Base-by-base conservation (phyloP, 1,284 basidiomycete species). In the Cryptococcus sp. region DNA sequence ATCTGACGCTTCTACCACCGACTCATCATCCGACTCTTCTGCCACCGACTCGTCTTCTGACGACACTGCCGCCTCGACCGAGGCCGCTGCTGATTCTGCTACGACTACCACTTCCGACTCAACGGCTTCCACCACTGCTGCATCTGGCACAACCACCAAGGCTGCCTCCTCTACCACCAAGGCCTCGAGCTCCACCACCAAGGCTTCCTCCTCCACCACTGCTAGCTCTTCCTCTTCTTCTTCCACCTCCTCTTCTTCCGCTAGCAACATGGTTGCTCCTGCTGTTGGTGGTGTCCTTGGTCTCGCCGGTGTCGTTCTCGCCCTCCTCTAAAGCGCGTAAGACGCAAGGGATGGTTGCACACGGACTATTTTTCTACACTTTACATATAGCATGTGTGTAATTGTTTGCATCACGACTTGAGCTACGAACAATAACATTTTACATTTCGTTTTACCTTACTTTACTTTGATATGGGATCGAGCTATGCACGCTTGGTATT, bases 271-370 rank as follows among this genome's bases (percentile, higher is more conserved):
- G 38, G 51, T 49, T 17, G 56, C 50, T 23, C 62, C 64, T 39
- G 64, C 54, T 55, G 34, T 58, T 61, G 40, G 57, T 37, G 69
- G 64, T 50, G 49, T 73, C 22, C 56, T 70, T 44, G 73, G 57
- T 45, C 34, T 70, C 38, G 68, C 62, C 49, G 72, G 69, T 58
- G 70, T 61, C 54, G 60, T 67, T 45, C 66, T 68, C 37, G 69
- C 69, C 46, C 61, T 77, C 40, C 52, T 77, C 56, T 77, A 74
- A 67, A 10, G 29, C 29, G 29, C 29, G 29, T 34, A 13, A 10
- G 8, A 34, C 13, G 13, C 8, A 2, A 34, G 29, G 26, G 29
- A 34, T 34, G 3, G 29, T 13, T 34, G 29, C 29, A 10, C 8
- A 34, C 13, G 29, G 29, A 34, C 29, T 34, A 7, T 34, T 34